These are phyloP conservation scores for Helotiales sp. DNA, from an alignment of 2,329 filamentous ascomycete genomes.

Conservation along the genomic window DNA sequence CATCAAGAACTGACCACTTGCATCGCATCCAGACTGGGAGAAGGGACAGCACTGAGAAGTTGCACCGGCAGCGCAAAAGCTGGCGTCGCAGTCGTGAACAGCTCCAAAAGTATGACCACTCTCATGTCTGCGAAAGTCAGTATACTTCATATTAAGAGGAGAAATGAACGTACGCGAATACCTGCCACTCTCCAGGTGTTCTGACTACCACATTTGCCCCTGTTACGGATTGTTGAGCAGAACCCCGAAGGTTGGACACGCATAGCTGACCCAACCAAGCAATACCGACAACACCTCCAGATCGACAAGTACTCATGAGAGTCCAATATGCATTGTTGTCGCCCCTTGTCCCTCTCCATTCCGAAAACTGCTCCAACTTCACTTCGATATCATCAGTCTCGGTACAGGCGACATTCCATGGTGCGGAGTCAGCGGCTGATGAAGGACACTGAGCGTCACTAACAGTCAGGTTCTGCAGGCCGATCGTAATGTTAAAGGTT, in stretches of 20 bases:
- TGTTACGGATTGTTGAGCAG: conserved; percentile 69
- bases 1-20: conserved; percentile 82
- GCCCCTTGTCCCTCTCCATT: conserved; percentile 76
- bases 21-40: conserved; percentile 68
- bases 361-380: conserved; percentile 83
- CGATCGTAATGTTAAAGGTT: conserved; percentile 91
- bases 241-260: conserved; percentile 56
- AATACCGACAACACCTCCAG: conserved; percentile 80
- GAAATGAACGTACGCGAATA: conserved; percentile 64
- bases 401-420: conserved; percentile 84
- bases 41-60: conserved; percentile 73
- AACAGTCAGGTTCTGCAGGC: conserved; percentile 81
- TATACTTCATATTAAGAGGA: background rate
- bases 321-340: conserved; percentile 92
- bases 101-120: conserved; percentile 91
- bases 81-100: conserved; percentile 82
- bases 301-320: conserved; percentile 68
- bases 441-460: conserved; percentile 73
- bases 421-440: conserved; percentile 64
- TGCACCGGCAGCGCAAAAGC: conserved; percentile 59
- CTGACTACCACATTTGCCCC: conserved; percentile 86
- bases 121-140: conserved; percentile 61
- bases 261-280: conserved; percentile 92
- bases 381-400: conserved; percentile 64
- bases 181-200: conserved; percentile 85